Base-by-base conservation (phyloP, 2,329 filamentous ascomycete genomes). In the Aspergillus luchuensis region DNA sequence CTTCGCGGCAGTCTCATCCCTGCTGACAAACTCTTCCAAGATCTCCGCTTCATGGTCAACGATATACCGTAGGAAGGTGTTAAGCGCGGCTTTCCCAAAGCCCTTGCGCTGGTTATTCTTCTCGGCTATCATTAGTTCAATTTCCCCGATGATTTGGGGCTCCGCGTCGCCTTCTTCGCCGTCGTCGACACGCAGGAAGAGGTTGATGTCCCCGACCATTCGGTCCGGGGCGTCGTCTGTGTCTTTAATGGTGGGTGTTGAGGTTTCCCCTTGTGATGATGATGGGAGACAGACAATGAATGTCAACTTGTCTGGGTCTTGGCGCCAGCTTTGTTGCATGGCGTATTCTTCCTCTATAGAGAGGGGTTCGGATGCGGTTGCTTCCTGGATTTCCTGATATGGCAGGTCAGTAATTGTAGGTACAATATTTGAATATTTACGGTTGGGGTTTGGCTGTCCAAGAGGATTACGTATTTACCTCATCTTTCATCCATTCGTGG, bases 401-500 rank as follows among this genome's bases (percentile, higher is more conserved):
- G 33, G 33, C 28, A 36, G 33, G 33, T 36, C 11, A 36, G 33
- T 36, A 13, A 6, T 25, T 41, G 41, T 7, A 6, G 36, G 21
- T 21, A 23, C 63, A 63, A 64, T 67, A 52, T 33, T 36, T 8
- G 45, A 3, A 48, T 48, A 38, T 39, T 28, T 21, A 28, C 52
- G 54, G 51, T 38, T 48, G 21, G 51, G 33, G 38, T n/a, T 15
- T 11, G 13, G 48, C 19, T 28, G 48, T 21, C 23, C 17, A 39
- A 19, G 8, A 41, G 15, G 30, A 15, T 10, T 36, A 36, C 33
- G 33, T 28, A 67, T 67, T 39, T 75, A 84, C 89, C 55, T 89
- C 84, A 70, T 95, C 89, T 80, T 93, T 85, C 93, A 98, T 97
- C 94, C 94, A 98, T 70, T 83, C 80, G 73, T 97, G 91, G 74